A percentile compares a stretch with the other conserved stretches of the same genome.
Evolutionary conservation across 352 stramenopile genomes (phyloP).

Genomic region (Globisporangium radiosum): DNA sequence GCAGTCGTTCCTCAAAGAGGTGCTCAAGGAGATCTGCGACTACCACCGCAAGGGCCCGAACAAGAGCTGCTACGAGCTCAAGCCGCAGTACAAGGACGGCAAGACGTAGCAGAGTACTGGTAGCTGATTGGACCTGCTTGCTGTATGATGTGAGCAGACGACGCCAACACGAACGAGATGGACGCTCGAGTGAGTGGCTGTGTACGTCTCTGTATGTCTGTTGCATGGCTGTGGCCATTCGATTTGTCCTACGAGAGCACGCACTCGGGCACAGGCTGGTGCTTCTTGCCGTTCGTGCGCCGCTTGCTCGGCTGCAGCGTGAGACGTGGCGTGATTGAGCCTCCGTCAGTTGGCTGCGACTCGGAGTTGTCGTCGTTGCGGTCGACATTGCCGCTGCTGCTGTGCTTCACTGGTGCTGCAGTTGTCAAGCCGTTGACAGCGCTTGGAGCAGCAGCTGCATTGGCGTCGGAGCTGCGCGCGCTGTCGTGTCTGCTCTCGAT

Average conservation of each 20-base stretch:
- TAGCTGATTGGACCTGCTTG: no score
- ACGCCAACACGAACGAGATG: no score
- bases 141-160: no score
- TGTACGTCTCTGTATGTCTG: no score
- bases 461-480: no score
- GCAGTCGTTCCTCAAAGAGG: conserved; percentile 83
- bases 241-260: conserved; percentile 20
- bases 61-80: conserved; percentile 88
- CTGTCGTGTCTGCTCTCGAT: no score
- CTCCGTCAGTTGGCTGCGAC: not conserved
- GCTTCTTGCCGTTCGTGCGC: conserved; percentile 70
- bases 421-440: not conserved
- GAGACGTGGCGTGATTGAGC: not conserved
- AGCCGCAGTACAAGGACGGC: conserved; percentile 83
- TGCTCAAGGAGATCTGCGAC: conserved; percentile 86
- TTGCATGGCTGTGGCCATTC: no score
- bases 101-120: not conserved
- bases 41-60: conserved; percentile 87
- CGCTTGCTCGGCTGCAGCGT: conserved; percentile 40
- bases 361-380: not conserved
- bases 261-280: conserved; percentile 22
- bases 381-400: not conserved
- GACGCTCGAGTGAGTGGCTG: no score
- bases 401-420: not conserved
- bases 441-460: not conserved